Base-by-base conservation (phyloP, 164 flowering plant genomes). In the Vitis labrusca region DNA sequence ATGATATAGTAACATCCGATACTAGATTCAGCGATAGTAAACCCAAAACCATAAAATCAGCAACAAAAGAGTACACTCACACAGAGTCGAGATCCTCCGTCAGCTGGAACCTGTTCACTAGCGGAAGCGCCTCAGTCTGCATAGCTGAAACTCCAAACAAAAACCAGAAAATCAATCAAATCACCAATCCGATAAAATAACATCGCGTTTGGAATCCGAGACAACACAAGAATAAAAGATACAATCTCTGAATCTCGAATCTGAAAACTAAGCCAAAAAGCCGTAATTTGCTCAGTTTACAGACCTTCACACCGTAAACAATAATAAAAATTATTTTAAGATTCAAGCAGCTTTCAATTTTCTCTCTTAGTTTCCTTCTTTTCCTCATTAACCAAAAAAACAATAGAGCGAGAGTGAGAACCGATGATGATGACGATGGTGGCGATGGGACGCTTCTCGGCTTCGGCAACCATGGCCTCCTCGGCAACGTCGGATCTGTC, bases 111-210 rank as follows among this genome's bases (percentile, higher is more conserved):
- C 76, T 91, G 77, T 78, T 78, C 37, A 95, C 97, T 44, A 95
- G 72, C 14, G 99, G 98, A 71, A 88, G 81, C 53, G 99, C 97
- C 80, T 95, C 99, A 12, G 94, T 84, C 80, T 95, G 97, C 99
- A 95, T 95, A 84, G 99, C 97, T 93, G 85, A 16, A 57, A 37
- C 37, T 73, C 69, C 59, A 66, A 61, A 73, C 32, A 72, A 30
- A 17, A n/a, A 19, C 17, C 16, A 59, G 32, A 47, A 29, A 53
- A 50, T 11, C 15, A 49, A 64, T 47, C 44, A 0, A 19, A 48
- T 12, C 5, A 37, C 7, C 52, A 63, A 47, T 71, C 17, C 19
- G 9, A 14, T 8, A 17, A 29, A 63, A 7, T 37, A 37, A 37
- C 6, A 37, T 37, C 44, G 7, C 6, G 44, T 37, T 37, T 37